Evolutionary conservation across 2,329 filamentous ascomycete genomes (phyloP), one percentile per base, ranked within the genome.

Genomic region (Aspergillus tanneri): DNA sequence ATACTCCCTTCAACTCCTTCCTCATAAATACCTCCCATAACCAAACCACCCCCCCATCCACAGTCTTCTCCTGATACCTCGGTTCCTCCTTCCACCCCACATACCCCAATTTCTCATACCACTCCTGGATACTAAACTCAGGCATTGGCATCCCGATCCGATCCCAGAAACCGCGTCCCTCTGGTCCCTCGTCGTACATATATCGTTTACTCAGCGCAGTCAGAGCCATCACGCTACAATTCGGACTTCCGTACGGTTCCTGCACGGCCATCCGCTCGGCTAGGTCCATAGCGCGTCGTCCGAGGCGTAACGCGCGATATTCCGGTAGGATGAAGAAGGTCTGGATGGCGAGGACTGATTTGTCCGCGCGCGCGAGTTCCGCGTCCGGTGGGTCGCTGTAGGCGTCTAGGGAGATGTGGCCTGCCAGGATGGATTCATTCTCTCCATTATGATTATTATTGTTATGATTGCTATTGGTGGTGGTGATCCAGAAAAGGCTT

Each of bases 391-490:
- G 53, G 4, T 46, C 22, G 14, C 50, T 45, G 24, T 56, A 56
- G 19, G 56, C 42, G 35, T 64, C 61, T 21, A 65, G 61, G 1
- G 63, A 63, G 28, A 66, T 64, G 39, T 66, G 63, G 19, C 63
- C 63, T 2, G 49, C 51, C n/a, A 53, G 57, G 27, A 60, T 45
- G 8, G 14, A 10, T 3, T 7, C 3, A 9, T 12, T 3, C 10
- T 28, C 14, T 11, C 19, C 21, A 19, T 12, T 6, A 11, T 28
- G 8, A 5, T 12, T 7, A 5, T 47, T 19, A 28, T 5, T 28
- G 11, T 7, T 34, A 18, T 23, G 14, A 16, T 24, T 39, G 27
- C 14, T 5, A 10, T 21, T 14, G 27, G 48, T 35, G 14, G 49
- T 37, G 10, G 39, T 51, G 36, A 59, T 56, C 56, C 55, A 57